Conservation (phyloP, 495 filamentous ascomycete genomes). For the Penicillium atrosanguineum region DNA sequence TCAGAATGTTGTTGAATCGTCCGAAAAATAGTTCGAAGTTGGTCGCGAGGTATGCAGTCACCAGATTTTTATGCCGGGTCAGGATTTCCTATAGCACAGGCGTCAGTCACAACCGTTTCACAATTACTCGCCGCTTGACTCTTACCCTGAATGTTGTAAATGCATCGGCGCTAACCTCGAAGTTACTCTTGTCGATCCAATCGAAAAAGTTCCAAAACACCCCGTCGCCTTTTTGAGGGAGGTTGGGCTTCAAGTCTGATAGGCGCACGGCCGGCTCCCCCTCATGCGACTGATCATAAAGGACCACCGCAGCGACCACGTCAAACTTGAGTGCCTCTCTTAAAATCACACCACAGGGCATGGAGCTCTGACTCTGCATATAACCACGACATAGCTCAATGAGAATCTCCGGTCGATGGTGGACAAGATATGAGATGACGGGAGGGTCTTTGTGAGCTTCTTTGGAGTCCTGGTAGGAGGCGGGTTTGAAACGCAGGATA, state of each 20-base stretch:
- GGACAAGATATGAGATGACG: constrained; percentile 81
- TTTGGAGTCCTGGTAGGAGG: constrained; percentile 45
- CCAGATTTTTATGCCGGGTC: constrained; percentile 87
- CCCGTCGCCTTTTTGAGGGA: constrained; percentile 67
- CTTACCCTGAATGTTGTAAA: constrained; percentile 92
- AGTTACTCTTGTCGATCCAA: constrained; percentile 92
- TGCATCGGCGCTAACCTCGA: constrained; percentile 95
- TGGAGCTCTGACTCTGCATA: constrained; percentile 83
- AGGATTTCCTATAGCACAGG: constrained; percentile 67
- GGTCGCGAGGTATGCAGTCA: constrained; percentile 77
- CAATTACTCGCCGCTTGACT: neutral
- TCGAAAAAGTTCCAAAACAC: constrained; percentile 98
- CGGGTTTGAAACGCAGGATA: constrained; percentile 75
- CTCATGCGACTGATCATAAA: constrained; percentile 81
- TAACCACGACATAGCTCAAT: constrained; percentile 88
- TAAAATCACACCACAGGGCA: constrained; percentile 86
- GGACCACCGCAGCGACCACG: constrained; percentile 78
- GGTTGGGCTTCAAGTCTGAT: constrained; percentile 62
- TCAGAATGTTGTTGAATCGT: constrained; percentile 82
- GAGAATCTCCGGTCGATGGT: constrained; percentile 80
- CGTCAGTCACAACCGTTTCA: neutral
- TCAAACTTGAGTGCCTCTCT: constrained; percentile 92
- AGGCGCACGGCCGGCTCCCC: constrained; percentile 54
- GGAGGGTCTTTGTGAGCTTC: constrained; percentile 67
- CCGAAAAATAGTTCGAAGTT: constrained; percentile 92